These are phyloP conservation scores for Trichosanthes cucumerina DNA, from an alignment of 306 rosid species.

Conservation along the genomic window DNA sequence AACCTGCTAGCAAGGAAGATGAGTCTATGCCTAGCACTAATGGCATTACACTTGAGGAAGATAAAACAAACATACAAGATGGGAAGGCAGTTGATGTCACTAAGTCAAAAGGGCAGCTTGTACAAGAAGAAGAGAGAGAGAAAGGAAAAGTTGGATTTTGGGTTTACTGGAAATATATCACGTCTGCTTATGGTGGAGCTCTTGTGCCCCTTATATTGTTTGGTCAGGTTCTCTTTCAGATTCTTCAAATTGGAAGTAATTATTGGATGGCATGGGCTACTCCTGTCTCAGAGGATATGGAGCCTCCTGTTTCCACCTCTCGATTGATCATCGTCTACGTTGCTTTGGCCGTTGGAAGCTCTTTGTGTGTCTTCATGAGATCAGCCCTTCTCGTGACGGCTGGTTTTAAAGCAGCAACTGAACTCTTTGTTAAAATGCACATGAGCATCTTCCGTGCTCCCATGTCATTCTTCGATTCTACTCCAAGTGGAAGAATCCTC, in stretches of 20 bases:
- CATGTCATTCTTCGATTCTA: constrained; percentile 83
- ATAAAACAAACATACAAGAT: constrained; percentile 21
- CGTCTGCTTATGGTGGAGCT: constrained; percentile 66
- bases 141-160: constrained; percentile 65
- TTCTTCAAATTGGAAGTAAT: constrained; percentile 80
- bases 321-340: constrained; percentile 48
- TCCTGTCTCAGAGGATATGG: constrained; percentile 50
- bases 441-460: constrained; percentile 65
- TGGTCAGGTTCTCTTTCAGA: constrained; percentile 50
- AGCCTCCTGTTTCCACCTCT: constrained; percentile 32
- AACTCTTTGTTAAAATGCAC: constrained; percentile 77
- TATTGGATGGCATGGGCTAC: constrained; percentile 96
- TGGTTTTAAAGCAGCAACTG: constrained; percentile 60
- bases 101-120: constrained; percentile 52
- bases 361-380: constrained; percentile 47
- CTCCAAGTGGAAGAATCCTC: constrained; percentile 78
- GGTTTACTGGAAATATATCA: constrained; percentile 67
- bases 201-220: constrained; percentile 71
- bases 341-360: constrained; percentile 58
- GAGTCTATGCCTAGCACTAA: constrained; percentile 7
- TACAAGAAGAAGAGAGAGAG: constrained; percentile 91
- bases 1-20: constrained; percentile 17
- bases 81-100: constrained; percentile 23
- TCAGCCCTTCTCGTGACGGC: constrained; percentile 35
- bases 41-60: constrained; percentile 26